Evolutionary conservation across 1,284 basidiomycete species (phyloP), one percentile per base, ranked within the genome.

Genomic region (Marasmius fiardii): DNA sequence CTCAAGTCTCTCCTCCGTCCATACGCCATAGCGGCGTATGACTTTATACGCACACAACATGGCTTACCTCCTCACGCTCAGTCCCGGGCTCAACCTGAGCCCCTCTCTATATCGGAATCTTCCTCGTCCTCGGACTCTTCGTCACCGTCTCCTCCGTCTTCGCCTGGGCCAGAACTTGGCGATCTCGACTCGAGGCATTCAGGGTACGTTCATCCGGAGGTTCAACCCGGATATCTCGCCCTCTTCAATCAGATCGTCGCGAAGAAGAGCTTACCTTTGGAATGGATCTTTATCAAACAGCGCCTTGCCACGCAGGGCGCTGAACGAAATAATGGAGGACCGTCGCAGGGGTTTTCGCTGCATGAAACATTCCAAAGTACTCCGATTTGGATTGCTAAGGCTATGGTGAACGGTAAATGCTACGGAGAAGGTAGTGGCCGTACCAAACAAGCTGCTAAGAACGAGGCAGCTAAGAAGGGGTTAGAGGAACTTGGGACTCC

Each of bases 161-260:
- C 26, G 24, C 35, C 31, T 24, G 28, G 37, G 4, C 5, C 34
- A 20, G 10, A 53, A 14, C 34, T 24, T 28, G 41, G 45, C 51
- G 23, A 49, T 35, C 44, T 52, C 23, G 37, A 45, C 54, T 31
- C 10, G 28, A 48, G 37, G 18, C 4, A 35, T 28, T 7, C 56
- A 4, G 50, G n/a, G 20, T 18, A 41, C 47, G 21, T 12, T 47
- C 14, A 44, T 52, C 57, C 58, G 60, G 60, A 26, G 61, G 60
- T 28, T 51, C 78, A 76, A 21, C 74, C 77, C 16, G 88, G 88
- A 4, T 84, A 90, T 65, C 77, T 91, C 5, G 82, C 86, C 23
- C 70, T 90, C 44, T 90, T 91, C 75, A 91, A 91, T 64, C 88
- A 90, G 69, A 73, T 80, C 54, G 64, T 90, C 52, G 83, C 86